Evolutionary conservation across 306 rosid genomes (phyloP).

Genomic region (Cucumis melo): DNA sequence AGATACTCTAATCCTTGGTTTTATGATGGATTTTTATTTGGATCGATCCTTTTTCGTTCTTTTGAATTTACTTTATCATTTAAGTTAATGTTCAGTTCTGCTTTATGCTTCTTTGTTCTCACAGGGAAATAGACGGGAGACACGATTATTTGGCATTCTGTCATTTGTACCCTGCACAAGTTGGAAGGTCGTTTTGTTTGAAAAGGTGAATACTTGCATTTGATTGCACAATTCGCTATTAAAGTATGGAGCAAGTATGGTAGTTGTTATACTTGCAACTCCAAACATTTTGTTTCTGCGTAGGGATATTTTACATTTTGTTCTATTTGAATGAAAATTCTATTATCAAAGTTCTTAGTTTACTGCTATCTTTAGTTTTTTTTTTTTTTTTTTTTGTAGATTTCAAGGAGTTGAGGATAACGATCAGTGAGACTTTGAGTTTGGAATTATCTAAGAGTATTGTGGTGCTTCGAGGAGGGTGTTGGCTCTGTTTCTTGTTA

Average conservation of each 20-base stretch:
- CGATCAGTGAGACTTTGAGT: too few species aligned
- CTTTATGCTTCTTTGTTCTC: slow-evolving; percentile 13
- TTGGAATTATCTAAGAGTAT: too few species aligned
- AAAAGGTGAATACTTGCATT: slow-evolving; percentile 49
- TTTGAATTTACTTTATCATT: not conserved
- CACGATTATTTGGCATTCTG: slow-evolving; percentile 73
- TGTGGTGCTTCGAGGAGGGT: too few species aligned
- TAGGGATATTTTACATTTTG: too few species aligned
- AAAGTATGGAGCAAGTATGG: too few species aligned
- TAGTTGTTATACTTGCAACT: not conserved
- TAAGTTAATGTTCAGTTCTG: not conserved
- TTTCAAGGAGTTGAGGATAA: too few species aligned
- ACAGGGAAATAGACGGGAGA: slow-evolving; percentile 98
- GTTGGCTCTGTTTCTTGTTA: too few species aligned
- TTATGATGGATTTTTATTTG: not conserved
- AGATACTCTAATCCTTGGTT: not conserved
- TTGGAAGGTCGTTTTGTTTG: slow-evolving; percentile 94
- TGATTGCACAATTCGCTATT: not conserved
- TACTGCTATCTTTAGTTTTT: too few species aligned
- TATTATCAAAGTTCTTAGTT: too few species aligned
- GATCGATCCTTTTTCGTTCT: not conserved
- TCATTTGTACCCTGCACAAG: slow-evolving; percentile 95
- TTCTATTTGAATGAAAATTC: too few species aligned
- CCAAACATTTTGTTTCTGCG: too few species aligned
- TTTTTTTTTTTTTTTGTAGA: too few species aligned